A percentile compares a stretch with the other conserved stretches of the same genome.
These are phyloP conservation scores for Russula virescens DNA, from an alignment of 768 basidiomycete species.

Conservation along the genomic window DNA sequence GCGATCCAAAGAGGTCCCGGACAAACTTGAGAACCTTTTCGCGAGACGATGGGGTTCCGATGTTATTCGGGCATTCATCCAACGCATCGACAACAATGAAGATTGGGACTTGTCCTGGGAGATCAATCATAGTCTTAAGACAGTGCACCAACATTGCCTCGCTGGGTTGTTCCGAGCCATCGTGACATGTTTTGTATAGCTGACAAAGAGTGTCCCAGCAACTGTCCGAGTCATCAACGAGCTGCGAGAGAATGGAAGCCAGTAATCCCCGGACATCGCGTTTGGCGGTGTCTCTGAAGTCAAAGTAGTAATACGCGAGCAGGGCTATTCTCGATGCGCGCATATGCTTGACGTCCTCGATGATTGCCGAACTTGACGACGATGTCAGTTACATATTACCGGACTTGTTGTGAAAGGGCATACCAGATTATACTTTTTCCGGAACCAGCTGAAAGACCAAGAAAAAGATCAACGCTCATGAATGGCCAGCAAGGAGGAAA, in stretches of 20 bases:
- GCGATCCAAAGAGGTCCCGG: neutral
- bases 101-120: neutral
- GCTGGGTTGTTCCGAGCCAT: neutral
- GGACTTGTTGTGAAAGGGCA: neutral
- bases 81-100: neutral
- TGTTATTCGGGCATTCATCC: neutral
- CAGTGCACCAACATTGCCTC: neutral
- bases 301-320: neutral
- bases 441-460: neutral
- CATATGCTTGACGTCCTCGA: neutral
- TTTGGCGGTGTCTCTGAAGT: neutral
- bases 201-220: neutral
- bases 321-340: neutral
- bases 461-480: neutral
- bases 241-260: neutral
- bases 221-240: neutral
- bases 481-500: neutral
- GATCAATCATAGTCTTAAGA: neutral
- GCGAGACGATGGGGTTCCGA: neutral
- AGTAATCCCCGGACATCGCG: neutral
- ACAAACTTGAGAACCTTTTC: neutral
- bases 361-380: neutral
- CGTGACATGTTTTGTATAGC: neutral
- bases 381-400: neutral
- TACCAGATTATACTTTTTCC: conserved; percentile 10